Base-by-base conservation (phyloP, 108 stramenopile species). In the Discostella pseudostelligera region DNA sequence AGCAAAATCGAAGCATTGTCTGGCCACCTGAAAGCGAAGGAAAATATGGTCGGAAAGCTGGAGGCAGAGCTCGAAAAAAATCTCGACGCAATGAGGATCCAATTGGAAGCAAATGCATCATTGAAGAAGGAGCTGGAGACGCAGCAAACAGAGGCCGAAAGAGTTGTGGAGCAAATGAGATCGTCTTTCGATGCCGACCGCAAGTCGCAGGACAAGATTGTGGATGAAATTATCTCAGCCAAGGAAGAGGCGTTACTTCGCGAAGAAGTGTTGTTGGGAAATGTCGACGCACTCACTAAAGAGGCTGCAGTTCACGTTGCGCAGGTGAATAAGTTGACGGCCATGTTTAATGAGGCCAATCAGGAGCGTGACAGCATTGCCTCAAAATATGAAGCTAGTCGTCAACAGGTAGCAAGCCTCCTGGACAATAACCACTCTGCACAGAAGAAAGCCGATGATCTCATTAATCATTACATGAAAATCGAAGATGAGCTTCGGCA, bases 401-500 rank as follows among this genome's bases (percentile, higher is more conserved):
- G 54, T 5, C 44, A 53, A 1, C 46, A 65, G n/a, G 42, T 77
- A 21, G 32, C 40, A 22, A 14, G 17, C 8, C 55, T 56, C 32
- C 55, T 56, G 36, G 55, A 56, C 32, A 56, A 56, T 32, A 17
- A 32, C 2, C 55, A 37, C 32, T 24, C 43, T 32, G 50, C 58
- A 11, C 42, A 65, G 21, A 46, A 58, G 12, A 39, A 69, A 6
- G 21, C 25, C 0, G 44, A 62, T 57, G 56, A 63, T 0, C 61
- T 56, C 36, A 40, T 57, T 54, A 12, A 28, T 8, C 76, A 77
- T 35, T 77, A 77, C 39, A 77, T 77, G 76, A 53, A 65, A 49
- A 77, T 77, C 42, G 76, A 77, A 65, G 68, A 77, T 22, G 63
- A 77, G 20, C 76, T 77, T 49, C 44, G 76, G 19, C 42, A 32